Conservation (phyloP, 345 rosid species). For the Citrus inodora region DNA sequence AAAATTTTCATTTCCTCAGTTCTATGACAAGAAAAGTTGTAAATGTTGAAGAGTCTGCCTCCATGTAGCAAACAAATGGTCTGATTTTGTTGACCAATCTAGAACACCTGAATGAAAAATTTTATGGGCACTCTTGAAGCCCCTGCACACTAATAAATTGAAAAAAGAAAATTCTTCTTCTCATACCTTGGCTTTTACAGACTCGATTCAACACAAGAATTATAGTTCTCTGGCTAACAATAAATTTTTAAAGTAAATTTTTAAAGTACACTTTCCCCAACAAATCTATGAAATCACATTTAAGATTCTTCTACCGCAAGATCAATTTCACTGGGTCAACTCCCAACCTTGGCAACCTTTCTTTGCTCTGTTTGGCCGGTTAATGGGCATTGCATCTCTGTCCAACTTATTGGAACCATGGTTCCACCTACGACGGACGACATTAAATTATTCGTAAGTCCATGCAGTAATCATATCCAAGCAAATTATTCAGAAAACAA, state of each 20-base stretch:
- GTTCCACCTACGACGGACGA: slow-evolving; percentile 56
- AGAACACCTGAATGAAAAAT: neutral
- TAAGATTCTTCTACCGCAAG: neutral
- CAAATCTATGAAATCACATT: neutral
- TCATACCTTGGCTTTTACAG: neutral
- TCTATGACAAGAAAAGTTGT: no score
- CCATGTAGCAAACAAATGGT: neutral
- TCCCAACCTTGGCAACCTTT: slow-evolving; percentile 83
- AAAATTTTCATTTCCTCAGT: no score
- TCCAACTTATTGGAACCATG: slow-evolving; percentile 93
- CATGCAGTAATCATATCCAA: neutral
- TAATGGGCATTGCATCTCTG: slow-evolving; percentile 92
- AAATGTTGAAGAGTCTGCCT: neutral
- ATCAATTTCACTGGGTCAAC: slow-evolving; percentile 22
- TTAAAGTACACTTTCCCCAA: neutral
- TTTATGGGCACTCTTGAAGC: neutral
- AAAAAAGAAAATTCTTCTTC: neutral
- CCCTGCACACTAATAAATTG: neutral
- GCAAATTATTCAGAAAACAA: neutral
- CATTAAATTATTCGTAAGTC: neutral
- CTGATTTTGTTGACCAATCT: neutral
- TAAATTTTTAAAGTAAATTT: neutral
- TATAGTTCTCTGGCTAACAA: neutral
- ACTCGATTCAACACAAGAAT: neutral
- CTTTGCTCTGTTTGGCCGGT: slow-evolving; percentile 80